Evolutionary conservation across 148 eudicot genomes (phyloP).

Genomic region (Rheum nobile): DNA sequence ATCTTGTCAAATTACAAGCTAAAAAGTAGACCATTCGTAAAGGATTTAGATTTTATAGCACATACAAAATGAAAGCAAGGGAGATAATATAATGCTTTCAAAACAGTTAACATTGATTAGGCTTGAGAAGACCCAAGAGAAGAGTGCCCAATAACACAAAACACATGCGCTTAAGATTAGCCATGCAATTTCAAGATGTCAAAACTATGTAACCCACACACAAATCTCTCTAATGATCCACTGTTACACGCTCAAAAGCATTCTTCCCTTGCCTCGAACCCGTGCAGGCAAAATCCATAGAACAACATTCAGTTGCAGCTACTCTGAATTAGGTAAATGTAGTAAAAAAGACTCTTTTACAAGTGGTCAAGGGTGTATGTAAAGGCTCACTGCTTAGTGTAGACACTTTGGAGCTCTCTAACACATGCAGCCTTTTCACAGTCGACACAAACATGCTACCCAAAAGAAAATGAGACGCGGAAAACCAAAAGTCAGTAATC

Average conservation of each 20-base stretch:
- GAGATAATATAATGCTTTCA: background rate
- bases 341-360: background rate
- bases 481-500: background rate
- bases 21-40: too few species aligned
- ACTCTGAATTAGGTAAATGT: background rate
- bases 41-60: too few species aligned
- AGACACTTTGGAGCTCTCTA: conserved; percentile 69
- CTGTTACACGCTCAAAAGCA: background rate
- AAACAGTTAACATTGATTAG: background rate
- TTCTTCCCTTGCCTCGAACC: background rate
- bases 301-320: background rate
- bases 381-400: conserved; percentile 42
- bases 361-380: background rate
- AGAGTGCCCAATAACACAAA: background rate
- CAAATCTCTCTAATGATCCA: background rate
- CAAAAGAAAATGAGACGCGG: background rate
- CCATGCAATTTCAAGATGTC: background rate
- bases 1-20: too few species aligned
- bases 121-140: background rate
- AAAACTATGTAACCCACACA: background rate
- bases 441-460: conserved; percentile 84
- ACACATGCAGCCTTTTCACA: conserved; percentile 80
- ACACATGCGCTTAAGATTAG: background rate
- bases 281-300: background rate
- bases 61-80: too few species aligned